Conservation (phyloP, 331 rosid genomes). For the Ulmus americana region DNA sequence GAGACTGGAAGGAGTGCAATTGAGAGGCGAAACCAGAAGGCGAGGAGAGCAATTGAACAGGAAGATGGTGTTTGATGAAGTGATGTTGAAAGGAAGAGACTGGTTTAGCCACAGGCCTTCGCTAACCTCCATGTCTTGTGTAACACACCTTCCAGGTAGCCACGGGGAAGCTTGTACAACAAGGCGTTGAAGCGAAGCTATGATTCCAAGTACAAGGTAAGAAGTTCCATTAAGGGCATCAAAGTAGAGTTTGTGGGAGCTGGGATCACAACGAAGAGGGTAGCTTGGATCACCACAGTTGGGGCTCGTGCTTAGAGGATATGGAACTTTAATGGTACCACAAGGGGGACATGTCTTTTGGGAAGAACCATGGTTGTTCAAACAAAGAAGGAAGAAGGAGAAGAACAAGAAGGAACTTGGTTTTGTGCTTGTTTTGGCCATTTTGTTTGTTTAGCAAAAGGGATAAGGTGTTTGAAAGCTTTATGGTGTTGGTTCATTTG, state of each 20-base stretch:
- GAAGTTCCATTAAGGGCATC: conserved; percentile 70
- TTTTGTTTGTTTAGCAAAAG: conserved; percentile 36
- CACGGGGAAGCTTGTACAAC: conserved; percentile 76
- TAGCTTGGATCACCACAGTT: conserved; percentile 65
- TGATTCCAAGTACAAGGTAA: conserved; percentile 45
- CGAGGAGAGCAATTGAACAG: conserved; percentile 84
- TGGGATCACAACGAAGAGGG: conserved; percentile 56
- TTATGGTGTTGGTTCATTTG: conserved; percentile 15
- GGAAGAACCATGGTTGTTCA: conserved; percentile 33
- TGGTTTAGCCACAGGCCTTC: conserved; percentile 85
- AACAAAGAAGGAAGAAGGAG: conserved; percentile 37
- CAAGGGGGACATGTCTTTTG: conserved; percentile 70
- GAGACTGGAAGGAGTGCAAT: conserved; percentile 78
- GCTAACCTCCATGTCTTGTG: conserved; percentile 68
- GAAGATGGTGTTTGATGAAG: conserved; percentile 82
- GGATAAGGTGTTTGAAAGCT: conserved; percentile 24
- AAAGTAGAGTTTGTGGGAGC: conserved; percentile 46
- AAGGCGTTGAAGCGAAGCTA: conserved; percentile 43
- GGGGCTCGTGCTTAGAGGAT: conserved; percentile 68
- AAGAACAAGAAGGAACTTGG: conserved; percentile 23
- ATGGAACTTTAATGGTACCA: conserved; percentile 63
- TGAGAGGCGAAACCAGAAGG: conserved; percentile 80
- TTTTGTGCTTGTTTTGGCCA: conserved; percentile 30
- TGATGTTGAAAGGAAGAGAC: conserved; percentile 78
- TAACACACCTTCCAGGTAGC: conserved; percentile 58